Evolutionary conservation across 2,329 filamentous ascomycete genomes (phyloP).

Genomic region (Cordyceps cicadae): DNA sequence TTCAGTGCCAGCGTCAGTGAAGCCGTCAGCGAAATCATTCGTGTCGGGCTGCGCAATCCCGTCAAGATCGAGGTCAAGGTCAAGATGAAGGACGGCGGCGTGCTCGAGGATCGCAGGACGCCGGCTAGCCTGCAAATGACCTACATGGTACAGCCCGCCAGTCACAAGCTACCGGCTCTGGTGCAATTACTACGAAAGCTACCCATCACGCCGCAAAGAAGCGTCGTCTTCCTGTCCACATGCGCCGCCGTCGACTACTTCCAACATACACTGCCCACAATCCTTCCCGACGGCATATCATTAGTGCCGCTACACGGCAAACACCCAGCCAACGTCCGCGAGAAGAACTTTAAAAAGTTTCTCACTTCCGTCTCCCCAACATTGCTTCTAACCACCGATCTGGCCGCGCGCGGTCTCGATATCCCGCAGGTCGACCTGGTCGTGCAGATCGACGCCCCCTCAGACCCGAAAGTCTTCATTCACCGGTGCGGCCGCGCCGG

Average conservation of each 20-base stretch:
- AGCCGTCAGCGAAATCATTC: slow-evolving; percentile 84
- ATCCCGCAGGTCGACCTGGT: slow-evolving; percentile 89
- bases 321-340: slow-evolving; percentile 76
- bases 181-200: slow-evolving; percentile 61
- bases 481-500: slow-evolving; percentile 88
- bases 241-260: slow-evolving; percentile 96
- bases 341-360: slow-evolving; percentile 81
- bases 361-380: slow-evolving; percentile 64
- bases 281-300: slow-evolving; percentile 61
- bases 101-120: slow-evolving; percentile 72
- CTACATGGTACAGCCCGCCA: slow-evolving; percentile 67
- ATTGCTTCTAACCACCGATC: slow-evolving; percentile 84
- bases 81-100: slow-evolving; percentile 58
- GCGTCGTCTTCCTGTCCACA: slow-evolving; percentile 86
- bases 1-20: slow-evolving; percentile 97
- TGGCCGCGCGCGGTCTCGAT: slow-evolving; percentile 83
- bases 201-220: slow-evolving; percentile 69
- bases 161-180: slow-evolving; percentile 71
- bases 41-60: slow-evolving; percentile 85
- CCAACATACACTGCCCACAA: slow-evolving; percentile 63
- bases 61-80: slow-evolving; percentile 94
- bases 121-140: slow-evolving; percentile 90
- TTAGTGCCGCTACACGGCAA: slow-evolving; percentile 86
- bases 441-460: slow-evolving; percentile 73
- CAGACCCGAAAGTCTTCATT: slow-evolving; percentile 89